Conservation (phyloP, 805 yeast species). For the Allodekkera sacchari region DNA sequence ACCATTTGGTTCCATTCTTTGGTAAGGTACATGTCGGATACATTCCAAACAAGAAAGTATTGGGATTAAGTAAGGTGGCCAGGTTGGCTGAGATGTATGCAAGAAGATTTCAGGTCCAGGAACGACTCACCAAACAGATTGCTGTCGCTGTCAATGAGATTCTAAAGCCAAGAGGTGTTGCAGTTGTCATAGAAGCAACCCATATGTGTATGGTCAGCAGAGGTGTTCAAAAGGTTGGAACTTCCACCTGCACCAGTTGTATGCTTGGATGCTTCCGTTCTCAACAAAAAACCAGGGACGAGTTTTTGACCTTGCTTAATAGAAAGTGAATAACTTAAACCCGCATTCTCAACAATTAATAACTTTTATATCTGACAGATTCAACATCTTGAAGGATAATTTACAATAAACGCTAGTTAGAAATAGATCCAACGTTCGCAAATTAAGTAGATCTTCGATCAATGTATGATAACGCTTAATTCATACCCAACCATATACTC, state of each 20-base stretch:
- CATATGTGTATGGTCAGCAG: conserved; percentile 99
- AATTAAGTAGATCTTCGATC: too few relatives aligned
- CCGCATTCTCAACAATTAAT: too few relatives aligned
- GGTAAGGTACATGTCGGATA: conserved; percentile 98
- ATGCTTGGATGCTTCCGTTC: conserved; percentile 95
- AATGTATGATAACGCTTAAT: too few relatives aligned
- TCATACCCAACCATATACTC: too few relatives aligned
- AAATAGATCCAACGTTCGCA: too few relatives aligned
- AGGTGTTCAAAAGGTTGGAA: conserved; percentile 94
- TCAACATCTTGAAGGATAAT: too few relatives aligned
- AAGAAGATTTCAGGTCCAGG: conserved; percentile 96
- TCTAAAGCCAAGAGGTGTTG: conserved; percentile 91
- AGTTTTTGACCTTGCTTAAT: conserved; percentile 75
- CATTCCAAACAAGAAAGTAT: conserved; percentile 87
- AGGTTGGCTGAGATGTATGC: conserved; percentile 95
- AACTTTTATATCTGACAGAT: too few relatives aligned
- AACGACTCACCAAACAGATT: conserved; percentile 90
- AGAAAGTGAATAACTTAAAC: too few relatives aligned
- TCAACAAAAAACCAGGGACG: conserved; percentile 93
- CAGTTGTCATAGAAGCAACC: conserved; percentile 94
- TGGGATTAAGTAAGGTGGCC: conserved; percentile 90
- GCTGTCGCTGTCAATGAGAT: conserved; percentile 93
- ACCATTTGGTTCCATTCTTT: conserved; percentile 93
- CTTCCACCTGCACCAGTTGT: conserved; percentile 89
- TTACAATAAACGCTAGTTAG: too few relatives aligned